A percentile compares a stretch with the other conserved stretches of the same genome.
phyloP scores from a whole-genome alignment of 176 grass and related monocot genomes.

The Dendrocalamus sinicus region DNA sequence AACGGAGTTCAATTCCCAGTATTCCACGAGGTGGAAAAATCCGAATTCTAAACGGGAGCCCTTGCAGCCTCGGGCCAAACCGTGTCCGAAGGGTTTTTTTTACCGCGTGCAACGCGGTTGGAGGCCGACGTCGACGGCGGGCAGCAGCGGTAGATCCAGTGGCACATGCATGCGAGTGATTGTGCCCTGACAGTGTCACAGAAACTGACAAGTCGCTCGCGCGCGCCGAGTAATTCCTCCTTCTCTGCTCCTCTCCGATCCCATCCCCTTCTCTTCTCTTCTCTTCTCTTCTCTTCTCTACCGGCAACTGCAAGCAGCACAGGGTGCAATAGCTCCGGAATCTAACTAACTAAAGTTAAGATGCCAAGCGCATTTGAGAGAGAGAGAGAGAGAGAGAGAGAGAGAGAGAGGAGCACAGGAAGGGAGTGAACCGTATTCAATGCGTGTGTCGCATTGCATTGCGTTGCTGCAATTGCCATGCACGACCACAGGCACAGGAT shows the following conservation, averaged over 20 bases:
- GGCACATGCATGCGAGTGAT: constrained; percentile 27
- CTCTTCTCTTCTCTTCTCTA: background rate
- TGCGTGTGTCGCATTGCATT: background rate
- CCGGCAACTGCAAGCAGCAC: background rate
- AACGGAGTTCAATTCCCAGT: too few relatives aligned
- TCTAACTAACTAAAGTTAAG: background rate
- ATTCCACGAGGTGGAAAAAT: too few relatives aligned
- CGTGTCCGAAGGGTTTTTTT: background rate
- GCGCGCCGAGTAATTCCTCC: background rate
- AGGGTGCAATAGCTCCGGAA: background rate
- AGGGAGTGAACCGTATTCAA: constrained; percentile 35
- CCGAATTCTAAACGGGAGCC: too few relatives aligned
- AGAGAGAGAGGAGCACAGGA: constrained; percentile 11
- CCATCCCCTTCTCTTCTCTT: background rate
- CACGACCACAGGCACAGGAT: background rate
- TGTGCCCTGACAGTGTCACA: constrained; percentile 27
- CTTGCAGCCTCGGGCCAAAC: too few relatives aligned
- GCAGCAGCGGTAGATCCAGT: constrained; percentile 32
- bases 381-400: constrained; percentile 1
- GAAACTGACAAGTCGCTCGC: background rate
- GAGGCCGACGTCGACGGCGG: background rate
- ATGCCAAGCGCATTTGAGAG: background rate
- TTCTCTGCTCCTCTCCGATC: too few relatives aligned
- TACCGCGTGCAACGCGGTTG: background rate
- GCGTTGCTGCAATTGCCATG: background rate